phyloP scores from a whole-genome alignment of 148 eudicot species.

The Nyssa sinensis region DNA sequence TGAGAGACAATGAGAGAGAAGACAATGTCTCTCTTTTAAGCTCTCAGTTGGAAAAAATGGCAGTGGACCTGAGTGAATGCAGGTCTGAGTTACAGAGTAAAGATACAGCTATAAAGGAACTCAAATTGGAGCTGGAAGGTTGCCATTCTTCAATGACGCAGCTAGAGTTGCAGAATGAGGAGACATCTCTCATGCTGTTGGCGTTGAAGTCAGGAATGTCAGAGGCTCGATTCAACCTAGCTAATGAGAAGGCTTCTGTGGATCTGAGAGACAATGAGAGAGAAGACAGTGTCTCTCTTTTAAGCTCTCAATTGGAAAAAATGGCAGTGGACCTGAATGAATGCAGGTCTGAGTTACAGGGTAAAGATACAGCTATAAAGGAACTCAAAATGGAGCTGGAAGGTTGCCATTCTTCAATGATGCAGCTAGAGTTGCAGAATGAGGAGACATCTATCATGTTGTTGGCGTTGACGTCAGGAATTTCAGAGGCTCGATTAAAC shows the following conservation, averaged over 20 bases:
- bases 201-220: conserved; percentile 43
- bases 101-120: conserved; percentile 46
- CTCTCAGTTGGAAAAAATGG: conserved; percentile 40
- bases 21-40: too few relatives aligned
- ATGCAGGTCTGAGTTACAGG: conserved; percentile 32
- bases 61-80: conserved; percentile 37
- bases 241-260: too few relatives aligned
- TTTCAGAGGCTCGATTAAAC: conserved; percentile 23
- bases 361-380: conserved; percentile 40
- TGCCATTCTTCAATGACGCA: conserved; percentile 43
- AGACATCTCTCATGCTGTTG: conserved; percentile 53
- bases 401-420: conserved; percentile 39
- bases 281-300: conserved; percentile 22
- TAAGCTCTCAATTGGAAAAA: conserved; percentile 36
- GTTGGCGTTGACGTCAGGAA: conserved; percentile 45
- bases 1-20: too few relatives aligned
- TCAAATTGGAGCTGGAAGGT: conserved; percentile 45
- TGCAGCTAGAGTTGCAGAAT: conserved; percentile 59
- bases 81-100: conserved; percentile 36
- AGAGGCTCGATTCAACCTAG: conserved; percentile 20
- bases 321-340: conserved; percentile 41
- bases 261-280: too few relatives aligned
- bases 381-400: conserved; percentile 54
- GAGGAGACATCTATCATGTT: conserved; percentile 64
- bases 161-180: conserved; percentile 67